Base-by-base conservation (phyloP, 257 asterid species). In the Mitragyna speciosa region DNA sequence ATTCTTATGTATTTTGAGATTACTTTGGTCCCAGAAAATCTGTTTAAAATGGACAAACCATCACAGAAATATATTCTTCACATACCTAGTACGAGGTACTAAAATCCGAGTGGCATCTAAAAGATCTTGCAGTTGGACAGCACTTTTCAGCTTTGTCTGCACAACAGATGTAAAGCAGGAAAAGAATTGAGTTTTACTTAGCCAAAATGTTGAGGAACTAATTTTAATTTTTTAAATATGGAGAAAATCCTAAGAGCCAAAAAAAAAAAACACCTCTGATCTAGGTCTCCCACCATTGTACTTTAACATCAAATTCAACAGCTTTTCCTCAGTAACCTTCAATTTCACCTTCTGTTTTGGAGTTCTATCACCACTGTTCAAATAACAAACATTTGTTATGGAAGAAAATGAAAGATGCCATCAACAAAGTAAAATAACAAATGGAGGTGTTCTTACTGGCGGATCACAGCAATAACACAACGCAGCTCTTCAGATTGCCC, bases 271-370 rank as follows among this genome's bases (percentile, higher is more conserved):
- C 85, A 95, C 98, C 98, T 95, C 99, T 67, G 96, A 89, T 89
- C 98, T 91, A 79, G 99, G 94, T 82, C 88, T 90, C 64, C 98
- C 97, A 24, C 97, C 97, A 80, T 95, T 93, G 85, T 95, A 93
- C 85, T 95, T 93, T 63, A 95, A 87, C 99, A 95, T 95, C 91
- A 95, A 87, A 90, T 93, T 95, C 78, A 95, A 81, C 82, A 95
- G 97, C 81, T 90, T 95, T 80, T 95, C 99, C 89, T 95, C 98
- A 0, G 98, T 95, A 85, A 93, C 99, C 86, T 88, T 89, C 91
- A 95, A 83, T 91, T 95, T 95, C 91, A 95, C 99, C 82, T 95
- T 95, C 89, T 95, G 99, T 84, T 95, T 95, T 41, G 99, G 98
- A 87, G 98, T 96, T 89, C 99, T 91, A 83, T 96, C 99, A 72